Base-by-base conservation (phyloP, 495 filamentous ascomycete species). In the Xylaria longipes region DNA sequence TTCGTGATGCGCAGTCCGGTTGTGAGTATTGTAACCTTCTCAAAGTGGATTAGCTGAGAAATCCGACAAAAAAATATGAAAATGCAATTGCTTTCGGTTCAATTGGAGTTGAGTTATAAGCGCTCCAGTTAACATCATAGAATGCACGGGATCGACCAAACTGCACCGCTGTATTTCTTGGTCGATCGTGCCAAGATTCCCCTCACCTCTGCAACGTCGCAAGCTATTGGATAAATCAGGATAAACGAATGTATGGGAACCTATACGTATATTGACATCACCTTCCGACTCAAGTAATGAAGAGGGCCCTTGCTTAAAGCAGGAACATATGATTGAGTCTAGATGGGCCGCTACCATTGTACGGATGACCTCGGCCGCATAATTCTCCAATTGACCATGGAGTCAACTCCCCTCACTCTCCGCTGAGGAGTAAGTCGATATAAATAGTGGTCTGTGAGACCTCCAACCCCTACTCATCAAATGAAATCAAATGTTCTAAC, bases 181-280 rank as follows among this genome's bases (percentile, higher is more conserved):
- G 60, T 60, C 31, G 20, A 37, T 60, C 57, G 9, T 12, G 56
- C 67, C 67, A 69, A 69, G 64, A 29, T 69, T 69, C 56, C 67
- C 67, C 67, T 61, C 67, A 46, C 54, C 22, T 33, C 12, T 43
- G 22, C 33, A 57, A 37, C 4, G 67, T 61, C 56, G 27, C 50
- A 69, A 48, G 50, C 31, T 31, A 22, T 48, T 48, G 67, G 67
- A 45, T 58, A 69, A 69, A 69, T 69, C 29, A 27, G 67, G 67
- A 60, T 69, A 69, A 69, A 60, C 67, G 29, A 69, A 22, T 37
- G 50, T 14, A 22, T 14, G 20, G 29, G 1, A 69, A 20, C 20
- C 41, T 29, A 15, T 45, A 20, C 20, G 29, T 29, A 15, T 45
- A 39, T 61, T 41, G 50, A 35, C 39, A 54, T 48, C 46, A 67